phyloP scores from a whole-genome alignment of 345 rosid genomes.

The Isatis tinctoria region DNA sequence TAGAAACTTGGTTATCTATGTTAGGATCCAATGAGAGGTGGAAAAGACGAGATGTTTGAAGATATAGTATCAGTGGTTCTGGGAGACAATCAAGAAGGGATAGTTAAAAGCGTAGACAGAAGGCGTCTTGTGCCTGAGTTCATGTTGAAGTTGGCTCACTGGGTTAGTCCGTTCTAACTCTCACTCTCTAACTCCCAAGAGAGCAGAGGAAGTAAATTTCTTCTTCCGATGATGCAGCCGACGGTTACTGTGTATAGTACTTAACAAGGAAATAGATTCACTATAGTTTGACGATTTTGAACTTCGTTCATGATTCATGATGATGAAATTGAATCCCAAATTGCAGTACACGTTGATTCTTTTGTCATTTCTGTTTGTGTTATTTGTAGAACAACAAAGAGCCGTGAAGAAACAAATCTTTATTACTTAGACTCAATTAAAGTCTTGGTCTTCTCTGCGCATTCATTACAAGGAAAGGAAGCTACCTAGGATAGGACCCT shows the following conservation, averaged over 20 bases:
- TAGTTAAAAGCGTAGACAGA: constrained; percentile 52
- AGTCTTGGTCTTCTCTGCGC: background rate
- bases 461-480: background rate
- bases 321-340: background rate
- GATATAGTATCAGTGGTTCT: constrained; percentile 63
- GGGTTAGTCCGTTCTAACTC: constrained; percentile 79
- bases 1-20: background rate
- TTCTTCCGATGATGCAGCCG: background rate
- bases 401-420: background rate
- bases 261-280: constrained; percentile 12
- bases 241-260: constrained; percentile 11
- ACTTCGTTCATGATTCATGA: constrained; percentile 1
- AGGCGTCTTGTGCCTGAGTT: constrained; percentile 91
- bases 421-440: background rate
- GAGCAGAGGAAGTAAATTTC: background rate
- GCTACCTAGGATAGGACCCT: background rate
- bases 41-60: constrained; percentile 79
- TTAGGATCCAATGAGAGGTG: constrained; percentile 99
- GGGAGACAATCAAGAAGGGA: constrained; percentile 50
- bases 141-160: constrained; percentile 79
- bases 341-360: constrained; percentile 5
- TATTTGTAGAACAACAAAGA: background rate
- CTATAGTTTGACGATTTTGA: constrained; percentile 4
- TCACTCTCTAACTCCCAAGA: constrained; percentile 1
- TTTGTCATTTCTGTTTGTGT: background rate